phyloP scores from a whole-genome alignment of 148 eudicot genomes.

The Rhododendron ovatum region DNA sequence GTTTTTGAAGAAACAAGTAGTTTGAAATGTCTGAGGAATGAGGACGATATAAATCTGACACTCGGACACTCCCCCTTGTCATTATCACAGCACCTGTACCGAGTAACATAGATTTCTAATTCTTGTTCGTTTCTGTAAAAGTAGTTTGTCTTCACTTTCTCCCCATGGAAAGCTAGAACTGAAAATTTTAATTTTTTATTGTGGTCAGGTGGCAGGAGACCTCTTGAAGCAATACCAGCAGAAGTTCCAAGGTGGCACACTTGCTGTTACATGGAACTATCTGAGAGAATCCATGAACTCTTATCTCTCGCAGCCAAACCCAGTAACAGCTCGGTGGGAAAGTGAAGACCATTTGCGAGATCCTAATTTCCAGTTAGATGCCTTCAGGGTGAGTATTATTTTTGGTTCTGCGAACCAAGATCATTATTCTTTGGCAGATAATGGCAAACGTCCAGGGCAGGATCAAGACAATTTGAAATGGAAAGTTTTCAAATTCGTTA shows the following conservation, averaged over 20 bases:
- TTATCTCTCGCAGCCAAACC: conserved; percentile 88
- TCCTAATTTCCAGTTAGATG: conserved; percentile 91
- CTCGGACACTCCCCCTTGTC: background rate
- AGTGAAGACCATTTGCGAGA: conserved; percentile 85
- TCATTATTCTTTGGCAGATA: background rate
- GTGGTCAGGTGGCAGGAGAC: conserved; percentile 76
- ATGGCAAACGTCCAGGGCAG: background rate
- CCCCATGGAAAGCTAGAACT: background rate
- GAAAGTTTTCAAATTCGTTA: background rate
- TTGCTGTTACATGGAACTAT: conserved; percentile 91
- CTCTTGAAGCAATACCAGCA: conserved; percentile 86
- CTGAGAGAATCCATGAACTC: conserved; percentile 88
- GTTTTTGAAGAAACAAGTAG: background rate
- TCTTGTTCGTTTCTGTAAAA: too few species aligned
- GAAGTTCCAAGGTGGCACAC: conserved; percentile 82
- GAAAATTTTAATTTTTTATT: conserved; percentile 1
- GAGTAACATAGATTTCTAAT: background rate
- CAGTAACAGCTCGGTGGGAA: conserved; percentile 94
- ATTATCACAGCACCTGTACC: background rate
- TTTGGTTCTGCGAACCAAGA: background rate
- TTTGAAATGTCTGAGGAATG: background rate
- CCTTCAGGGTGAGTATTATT: conserved; percentile 60
- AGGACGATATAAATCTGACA: background rate
- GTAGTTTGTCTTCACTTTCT: background rate
- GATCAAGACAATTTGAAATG: background rate